These are phyloP conservation scores for Talaromyces nanjingensis DNA, from an alignment of 495 filamentous ascomycete genomes.

Conservation along the genomic window DNA sequence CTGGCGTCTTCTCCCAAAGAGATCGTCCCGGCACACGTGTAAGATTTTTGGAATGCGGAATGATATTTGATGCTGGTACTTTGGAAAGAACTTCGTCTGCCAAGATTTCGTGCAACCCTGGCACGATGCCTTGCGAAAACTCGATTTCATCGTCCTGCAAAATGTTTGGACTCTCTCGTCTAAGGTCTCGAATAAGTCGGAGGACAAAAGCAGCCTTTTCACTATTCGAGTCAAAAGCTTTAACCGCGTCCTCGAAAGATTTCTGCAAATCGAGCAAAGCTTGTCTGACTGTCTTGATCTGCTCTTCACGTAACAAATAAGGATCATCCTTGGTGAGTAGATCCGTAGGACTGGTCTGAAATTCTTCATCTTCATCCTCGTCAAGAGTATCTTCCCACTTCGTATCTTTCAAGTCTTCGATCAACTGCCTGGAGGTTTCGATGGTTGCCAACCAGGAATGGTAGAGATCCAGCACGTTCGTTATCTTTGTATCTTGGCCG, in stretches of 20 bases:
- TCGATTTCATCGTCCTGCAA: slow-evolving; percentile 28
- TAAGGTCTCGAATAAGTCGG: slow-evolving; percentile 68
- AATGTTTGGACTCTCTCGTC: slow-evolving; percentile 48
- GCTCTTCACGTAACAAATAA: slow-evolving; percentile 49
- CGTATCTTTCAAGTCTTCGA: slow-evolving; percentile 58
- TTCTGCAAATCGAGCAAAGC: slow-evolving; percentile 55
- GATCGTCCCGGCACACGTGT: slow-evolving; percentile 39
- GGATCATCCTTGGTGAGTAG: slow-evolving; percentile 71
- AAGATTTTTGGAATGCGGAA: slow-evolving; percentile 7
- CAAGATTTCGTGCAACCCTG: slow-evolving; percentile 51
- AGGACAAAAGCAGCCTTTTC: slow-evolving; percentile 64
- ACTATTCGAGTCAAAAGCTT: slow-evolving; percentile 35
- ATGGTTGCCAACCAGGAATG: slow-evolving; percentile 61
- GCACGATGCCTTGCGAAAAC: slow-evolving; percentile 39
- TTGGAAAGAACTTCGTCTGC: slow-evolving; percentile 26
- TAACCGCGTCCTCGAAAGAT: slow-evolving; percentile 42
- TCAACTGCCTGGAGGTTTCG: slow-evolving; percentile 48
- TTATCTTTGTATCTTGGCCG: slow-evolving; percentile 61
- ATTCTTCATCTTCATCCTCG: slow-evolving; percentile 64
- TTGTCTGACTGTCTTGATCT: slow-evolving; percentile 47
- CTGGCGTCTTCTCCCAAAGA: slow-evolving; percentile 73
- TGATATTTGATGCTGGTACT: slow-evolving; percentile 10
- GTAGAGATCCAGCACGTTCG: slow-evolving; percentile 52
- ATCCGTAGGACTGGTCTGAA: slow-evolving; percentile 52
- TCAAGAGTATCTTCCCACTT: slow-evolving; percentile 74